Percentiles rank a stretch among this genome's conserved stretches.
Evolutionary conservation across 2,329 filamentous ascomycete species (phyloP).

Genomic region (Didymella arachidicola): DNA sequence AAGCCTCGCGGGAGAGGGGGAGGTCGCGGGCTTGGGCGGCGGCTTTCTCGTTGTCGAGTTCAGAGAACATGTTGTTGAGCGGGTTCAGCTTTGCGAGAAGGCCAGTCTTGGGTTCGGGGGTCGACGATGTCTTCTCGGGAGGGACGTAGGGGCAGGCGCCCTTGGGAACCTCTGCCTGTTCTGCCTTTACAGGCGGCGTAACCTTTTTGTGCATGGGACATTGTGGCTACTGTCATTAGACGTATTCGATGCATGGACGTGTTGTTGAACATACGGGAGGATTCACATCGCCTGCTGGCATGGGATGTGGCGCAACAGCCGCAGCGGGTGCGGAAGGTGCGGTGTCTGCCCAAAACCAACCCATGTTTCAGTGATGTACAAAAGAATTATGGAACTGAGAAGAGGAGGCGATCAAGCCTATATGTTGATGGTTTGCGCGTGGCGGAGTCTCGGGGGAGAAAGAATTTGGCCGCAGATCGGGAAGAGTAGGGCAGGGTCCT

Average conservation of each 20-base stretch:
- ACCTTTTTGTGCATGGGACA: constrained; percentile 72
- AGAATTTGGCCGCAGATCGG: constrained; percentile 40
- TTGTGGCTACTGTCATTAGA: constrained; percentile 60
- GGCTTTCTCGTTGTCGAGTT: constrained; percentile 81
- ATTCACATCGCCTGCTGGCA: constrained; percentile 57
- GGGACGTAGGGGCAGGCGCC: constrained; percentile 61
- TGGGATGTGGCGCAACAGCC: constrained; percentile 56
- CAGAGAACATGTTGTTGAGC: constrained; percentile 94
- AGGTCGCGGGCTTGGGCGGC: constrained; percentile 76
- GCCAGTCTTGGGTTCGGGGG: constrained; percentile 53
- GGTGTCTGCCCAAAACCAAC: constrained; percentile 74
- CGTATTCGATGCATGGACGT: constrained; percentile 15
- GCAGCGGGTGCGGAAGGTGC: constrained; percentile 50
- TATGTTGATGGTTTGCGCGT: constrained; percentile 24
- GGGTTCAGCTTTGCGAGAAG: constrained; percentile 74
- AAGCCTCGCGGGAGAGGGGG: constrained; percentile 81
- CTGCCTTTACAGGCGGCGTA: constrained; percentile 29
- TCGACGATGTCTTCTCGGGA: constrained; percentile 40
- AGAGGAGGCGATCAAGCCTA: constrained; percentile 16
- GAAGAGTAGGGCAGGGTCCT: constrained; percentile 34
- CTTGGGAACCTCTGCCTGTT: constrained; percentile 34
- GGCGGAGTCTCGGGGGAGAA: constrained; percentile 46
- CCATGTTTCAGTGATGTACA: constrained; percentile 58
- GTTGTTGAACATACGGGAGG: constrained; percentile 61
- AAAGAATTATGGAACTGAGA: constrained; percentile 19